phyloP scores from a whole-genome alignment of 192 early-diverging fungal genomes.

The Linnemannia elongata region DNA sequence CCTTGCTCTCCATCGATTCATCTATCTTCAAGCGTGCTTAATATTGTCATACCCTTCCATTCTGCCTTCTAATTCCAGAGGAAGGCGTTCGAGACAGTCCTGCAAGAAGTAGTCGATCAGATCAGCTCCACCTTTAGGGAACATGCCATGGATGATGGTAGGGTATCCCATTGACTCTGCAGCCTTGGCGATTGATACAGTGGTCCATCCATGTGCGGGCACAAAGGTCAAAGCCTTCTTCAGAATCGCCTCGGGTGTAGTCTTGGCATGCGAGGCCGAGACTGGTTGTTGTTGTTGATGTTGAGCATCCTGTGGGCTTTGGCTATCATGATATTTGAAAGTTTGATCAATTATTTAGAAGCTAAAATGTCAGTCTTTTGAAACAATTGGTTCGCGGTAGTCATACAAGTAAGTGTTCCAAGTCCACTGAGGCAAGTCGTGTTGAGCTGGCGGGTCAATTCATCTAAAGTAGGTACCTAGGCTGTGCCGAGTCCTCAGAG shows the following conservation, averaged over 20 bases:
- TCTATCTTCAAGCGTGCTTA: not conserved
- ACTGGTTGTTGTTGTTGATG: not conserved
- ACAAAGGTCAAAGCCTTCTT: conserved; percentile 77
- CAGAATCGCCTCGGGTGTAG: conserved; percentile 65
- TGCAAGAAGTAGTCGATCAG: conserved; percentile 84
- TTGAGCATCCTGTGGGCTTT: not conserved
- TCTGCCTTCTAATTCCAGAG: conserved; percentile 73
- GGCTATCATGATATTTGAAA: not conserved
- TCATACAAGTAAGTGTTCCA: not conserved
- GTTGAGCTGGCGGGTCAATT: not conserved
- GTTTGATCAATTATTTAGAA: not conserved
- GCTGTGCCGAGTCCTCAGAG: conserved; percentile 1
- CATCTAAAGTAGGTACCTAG: not conserved
- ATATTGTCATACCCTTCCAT: conserved; percentile 60
- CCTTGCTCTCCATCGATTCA: not conserved
- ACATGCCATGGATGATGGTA: conserved; percentile 77
- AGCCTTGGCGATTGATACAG: conserved; percentile 71
- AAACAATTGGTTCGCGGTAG: not conserved
- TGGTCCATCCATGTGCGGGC: conserved; percentile 81
- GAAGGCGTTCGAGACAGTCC: conserved; percentile 69
- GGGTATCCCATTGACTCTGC: conserved; percentile 79
- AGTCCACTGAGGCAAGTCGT: not conserved
- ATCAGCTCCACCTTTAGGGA: conserved; percentile 72
- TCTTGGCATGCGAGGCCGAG: not conserved
- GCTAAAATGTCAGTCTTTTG: not conserved